These are phyloP conservation scores for Climacium dendroides DNA, from an alignment of 225 moss, liverwort and hornwort species.

Conservation along the genomic window DNA sequence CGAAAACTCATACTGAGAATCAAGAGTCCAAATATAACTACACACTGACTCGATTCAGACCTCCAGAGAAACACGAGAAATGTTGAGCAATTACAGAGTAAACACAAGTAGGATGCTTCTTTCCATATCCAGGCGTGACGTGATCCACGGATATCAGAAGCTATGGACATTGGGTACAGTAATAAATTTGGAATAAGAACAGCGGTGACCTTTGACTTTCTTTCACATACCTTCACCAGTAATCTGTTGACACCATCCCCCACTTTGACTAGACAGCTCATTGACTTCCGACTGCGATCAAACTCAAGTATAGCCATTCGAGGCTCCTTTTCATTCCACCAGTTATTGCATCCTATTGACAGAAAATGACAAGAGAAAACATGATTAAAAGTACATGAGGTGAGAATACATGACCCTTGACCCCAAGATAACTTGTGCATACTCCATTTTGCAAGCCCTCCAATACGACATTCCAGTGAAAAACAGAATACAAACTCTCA, in stretches of 20 bases:
- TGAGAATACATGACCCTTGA: neutral
- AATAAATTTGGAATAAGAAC: neutral
- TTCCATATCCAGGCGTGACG: neutral
- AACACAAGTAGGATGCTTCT: neutral
- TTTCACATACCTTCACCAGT: slow-evolving; percentile 62
- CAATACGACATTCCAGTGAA: neutral
- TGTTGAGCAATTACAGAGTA: neutral
- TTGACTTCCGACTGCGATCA: slow-evolving; percentile 82
- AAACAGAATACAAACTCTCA: neutral
- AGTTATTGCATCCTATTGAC: slow-evolving; percentile 58
- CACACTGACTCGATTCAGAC: neutral
- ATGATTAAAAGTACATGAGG: neutral
- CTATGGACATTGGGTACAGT: neutral
- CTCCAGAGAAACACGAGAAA: neutral
- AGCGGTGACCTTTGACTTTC: neutral
- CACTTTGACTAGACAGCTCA: slow-evolving; percentile 61
- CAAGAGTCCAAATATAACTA: neutral
- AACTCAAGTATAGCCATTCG: slow-evolving; percentile 68
- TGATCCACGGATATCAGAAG: neutral
- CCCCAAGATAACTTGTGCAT: neutral
- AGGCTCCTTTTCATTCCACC: slow-evolving; percentile 41
- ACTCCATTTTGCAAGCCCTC: neutral
- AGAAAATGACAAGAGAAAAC: neutral
- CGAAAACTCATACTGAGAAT: neutral
- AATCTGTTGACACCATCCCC: slow-evolving; percentile 48